Evolutionary conservation across 164 flowering plant species (phyloP), one percentile per base, ranked within the genome.

Genomic region (Dillenia suffruticosa): DNA sequence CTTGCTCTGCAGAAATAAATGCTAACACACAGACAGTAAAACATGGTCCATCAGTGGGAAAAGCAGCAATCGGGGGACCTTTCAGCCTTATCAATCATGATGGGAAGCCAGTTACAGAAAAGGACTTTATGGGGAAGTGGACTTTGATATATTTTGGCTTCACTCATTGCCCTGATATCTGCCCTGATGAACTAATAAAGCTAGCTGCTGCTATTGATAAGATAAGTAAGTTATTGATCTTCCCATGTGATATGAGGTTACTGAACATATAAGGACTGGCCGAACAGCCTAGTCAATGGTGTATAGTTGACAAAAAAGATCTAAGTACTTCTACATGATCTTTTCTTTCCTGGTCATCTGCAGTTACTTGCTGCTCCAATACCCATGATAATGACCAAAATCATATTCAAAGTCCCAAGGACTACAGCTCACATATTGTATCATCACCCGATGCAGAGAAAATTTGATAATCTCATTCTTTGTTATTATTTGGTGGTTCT

Each of bases 101-200:
- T 26, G 98, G 98, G 51, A 89, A 85, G 73, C 44, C 66, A 49
- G 95, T 91, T 9, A 83, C 95, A 14, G 95, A 89, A 11, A 81
- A 76, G 54, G 86, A 87, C 68, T 89, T 91, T 26, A 0, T 71
- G 63, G 97, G 95, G 48, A 83, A 82, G 51, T 94, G 98, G 98
- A 89, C 73, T 50, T n/a, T 91, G 68, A 63, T 94, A 51, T 94
- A 94, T 74, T 94, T 94, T 75, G 98, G 97, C 48, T 91, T 94
- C 72, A 94, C 98, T 16, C 95, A 89, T 71, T 94, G 98, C 74
- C 98, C 98, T 62, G 97, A 94, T 73, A 94, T 94, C 67, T 94
- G 98, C 66, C 97, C 98, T 19, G 96, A 88, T 66, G 97, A 91
- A 72, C 84, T 94, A 53, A 77, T 59, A 64, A 94, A 94, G 82